Evolutionary conservation across 192 early-diverging fungal genomes (phyloP), one percentile per base, ranked within the genome.

Genomic region (Phycomyces nitens): DNA sequence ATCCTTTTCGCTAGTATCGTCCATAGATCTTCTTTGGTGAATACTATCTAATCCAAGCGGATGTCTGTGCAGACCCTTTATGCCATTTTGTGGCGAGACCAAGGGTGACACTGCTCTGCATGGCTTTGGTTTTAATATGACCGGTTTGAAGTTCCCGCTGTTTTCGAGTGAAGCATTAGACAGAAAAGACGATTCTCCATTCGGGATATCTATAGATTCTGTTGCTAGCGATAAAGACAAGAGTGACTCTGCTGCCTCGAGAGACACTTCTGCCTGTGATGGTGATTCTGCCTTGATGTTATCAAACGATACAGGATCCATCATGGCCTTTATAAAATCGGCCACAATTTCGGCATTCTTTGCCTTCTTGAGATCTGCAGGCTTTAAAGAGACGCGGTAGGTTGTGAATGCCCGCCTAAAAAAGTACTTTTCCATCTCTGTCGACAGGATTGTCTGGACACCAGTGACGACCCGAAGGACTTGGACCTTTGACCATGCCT

Each of bases 401-500:
- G 66, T 73, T 7, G 62, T 60, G 27, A 63, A 73, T 5, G 56
- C 50, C 26, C 39, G 53, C 16, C 59, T 56, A 16, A 73, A 62
- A 43, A 68, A 57, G 5, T 58, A 54, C 26, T 53, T 57, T 18
- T 73, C 66, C 65, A 73, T 73, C 2, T 58, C 41, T 6, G 27
- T 23, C 8, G 54, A 64, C 10, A 73, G 64, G 7, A 62, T 24
- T 0, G 57, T 49, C 7, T 64, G 56, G 7, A 68, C 50, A 4
- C 53, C 58, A 29, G 58, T 22, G 10, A 73, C 66, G 18, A 64
- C 53, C 16, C 54, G 54, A 0, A 68, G 8, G 1, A 68, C 50
- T 34, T 47, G 53, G 5, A 73, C 49, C 29, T 73, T 73, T n/a
- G 63, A 53, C 72, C 72, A 73, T 15, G 72, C 72, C 55, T 64